phyloP scores from a whole-genome alignment of 108 stramenopile genomes.

The Ochromonas danica region DNA sequence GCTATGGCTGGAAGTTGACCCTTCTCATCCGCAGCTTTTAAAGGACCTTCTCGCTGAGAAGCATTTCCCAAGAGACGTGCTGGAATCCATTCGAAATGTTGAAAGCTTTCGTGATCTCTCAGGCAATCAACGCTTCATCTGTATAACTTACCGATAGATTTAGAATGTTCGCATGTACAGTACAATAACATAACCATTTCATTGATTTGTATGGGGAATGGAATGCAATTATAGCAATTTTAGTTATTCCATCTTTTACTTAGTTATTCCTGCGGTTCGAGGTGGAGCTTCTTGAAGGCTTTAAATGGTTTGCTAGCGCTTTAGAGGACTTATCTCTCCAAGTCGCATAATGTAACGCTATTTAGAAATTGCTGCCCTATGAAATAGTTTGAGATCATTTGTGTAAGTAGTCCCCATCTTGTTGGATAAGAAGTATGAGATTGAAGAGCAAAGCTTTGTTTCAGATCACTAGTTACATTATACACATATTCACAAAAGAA shows the following conservation, averaged over 20 bases:
- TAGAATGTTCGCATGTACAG: too few relatives aligned
- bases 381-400: not conserved
- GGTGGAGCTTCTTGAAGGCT: conserved; percentile 81
- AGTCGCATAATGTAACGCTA: too few relatives aligned
- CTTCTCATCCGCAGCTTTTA: conserved; percentile 75
- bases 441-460: not conserved
- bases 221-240: too few relatives aligned
- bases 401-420: not conserved
- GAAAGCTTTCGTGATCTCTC: not conserved
- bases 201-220: too few relatives aligned
- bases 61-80: not conserved
- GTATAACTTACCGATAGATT: too few relatives aligned
- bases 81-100: not conserved
- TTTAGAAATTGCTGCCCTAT: too few relatives aligned
- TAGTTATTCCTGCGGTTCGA: conserved; percentile 92
- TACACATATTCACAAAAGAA: not conserved
- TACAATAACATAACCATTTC: too few relatives aligned
- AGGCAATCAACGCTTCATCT: not conserved
- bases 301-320: conserved; percentile 19
- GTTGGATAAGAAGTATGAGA: not conserved
- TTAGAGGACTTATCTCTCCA: not conserved
- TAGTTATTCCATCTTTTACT: too few relatives aligned
- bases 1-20: conserved; percentile 85
- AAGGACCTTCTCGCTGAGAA: not conserved
- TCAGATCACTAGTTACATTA: not conserved